Conservation (phyloP, 2,329 filamentous ascomycete species). For the Setomelanomma holmii region DNA sequence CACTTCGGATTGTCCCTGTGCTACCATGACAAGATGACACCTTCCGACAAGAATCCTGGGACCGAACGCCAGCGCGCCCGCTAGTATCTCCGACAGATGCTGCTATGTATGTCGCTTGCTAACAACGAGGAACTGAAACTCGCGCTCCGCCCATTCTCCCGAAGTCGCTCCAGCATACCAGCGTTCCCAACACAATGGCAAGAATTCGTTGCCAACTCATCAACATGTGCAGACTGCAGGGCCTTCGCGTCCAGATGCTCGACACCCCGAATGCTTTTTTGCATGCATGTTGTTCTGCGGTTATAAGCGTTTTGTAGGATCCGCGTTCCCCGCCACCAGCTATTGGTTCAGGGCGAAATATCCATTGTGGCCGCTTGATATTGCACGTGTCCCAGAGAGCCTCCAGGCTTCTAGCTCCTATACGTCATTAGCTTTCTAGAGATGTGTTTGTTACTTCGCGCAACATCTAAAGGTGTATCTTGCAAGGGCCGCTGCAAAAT, state of each 20-base stretch:
- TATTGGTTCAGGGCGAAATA: constrained; percentile 7
- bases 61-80: too few species aligned
- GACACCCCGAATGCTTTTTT: background rate
- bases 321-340: constrained; percentile 10
- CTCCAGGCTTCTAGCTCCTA: too few species aligned
- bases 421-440: too few species aligned
- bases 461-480: too few species aligned
- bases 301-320: constrained; percentile 1
- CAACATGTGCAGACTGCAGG: background rate
- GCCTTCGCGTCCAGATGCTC: background rate
- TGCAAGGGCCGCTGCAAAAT: background rate
- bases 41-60: too few species aligned
- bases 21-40: too few species aligned
- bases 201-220: background rate
- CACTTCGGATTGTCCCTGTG: background rate
- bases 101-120: constrained; percentile 2
- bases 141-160: constrained; percentile 12
- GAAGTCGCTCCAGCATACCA: background rate
- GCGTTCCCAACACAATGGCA: background rate
- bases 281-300: background rate
- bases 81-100: constrained; percentile 11
- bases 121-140: background rate
- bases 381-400: too few species aligned
- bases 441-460: too few species aligned
- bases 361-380: too few species aligned